Conservation (phyloP, 2,329 filamentous ascomycete species). For the Colletotrichum destructivum region DNA sequence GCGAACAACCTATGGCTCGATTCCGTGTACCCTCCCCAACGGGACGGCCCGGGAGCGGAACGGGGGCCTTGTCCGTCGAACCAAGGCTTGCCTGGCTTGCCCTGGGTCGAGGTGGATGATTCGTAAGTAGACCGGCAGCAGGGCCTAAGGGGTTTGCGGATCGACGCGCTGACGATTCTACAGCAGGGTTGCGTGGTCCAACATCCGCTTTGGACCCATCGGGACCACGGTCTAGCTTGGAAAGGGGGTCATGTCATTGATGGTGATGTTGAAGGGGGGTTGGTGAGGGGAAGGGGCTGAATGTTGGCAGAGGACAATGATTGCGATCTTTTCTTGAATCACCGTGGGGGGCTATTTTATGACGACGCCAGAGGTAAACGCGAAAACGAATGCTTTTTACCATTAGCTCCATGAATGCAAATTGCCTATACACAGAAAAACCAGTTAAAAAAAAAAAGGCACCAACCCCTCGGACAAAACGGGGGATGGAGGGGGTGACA, state of each 20-base stretch:
- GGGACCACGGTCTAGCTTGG: slow-evolving; percentile 53
- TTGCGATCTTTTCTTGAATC: neutral
- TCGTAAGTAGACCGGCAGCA: neutral
- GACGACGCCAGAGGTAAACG: too few relatives aligned
- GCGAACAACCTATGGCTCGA: slow-evolving; percentile 36
- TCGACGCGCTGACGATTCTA: neutral
- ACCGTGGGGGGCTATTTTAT: neutral
- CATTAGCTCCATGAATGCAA: too few relatives aligned
- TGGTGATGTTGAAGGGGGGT: too few relatives aligned
- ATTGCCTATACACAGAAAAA: too few relatives aligned
- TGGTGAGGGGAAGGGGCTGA: too few relatives aligned
- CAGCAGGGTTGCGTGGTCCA: slow-evolving; percentile 61
- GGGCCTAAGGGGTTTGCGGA: neutral
- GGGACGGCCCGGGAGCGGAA: neutral
- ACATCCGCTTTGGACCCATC: slow-evolving; percentile 64
- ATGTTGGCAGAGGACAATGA: too few relatives aligned
- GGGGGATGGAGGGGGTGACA: too few relatives aligned
- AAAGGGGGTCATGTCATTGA: neutral
- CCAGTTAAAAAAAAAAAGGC: too few relatives aligned
- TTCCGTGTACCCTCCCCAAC: slow-evolving; percentile 15
- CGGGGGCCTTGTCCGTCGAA: slow-evolving; percentile 13
- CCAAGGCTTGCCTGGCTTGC: neutral
- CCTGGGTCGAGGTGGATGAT: neutral
- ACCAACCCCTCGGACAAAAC: neutral
- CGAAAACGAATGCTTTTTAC: too few relatives aligned